Percentiles rank a stretch among this genome's conserved stretches.
phyloP scores from a whole-genome alignment of 1,139 yeast species.

The Diutina pseudorugosa region DNA sequence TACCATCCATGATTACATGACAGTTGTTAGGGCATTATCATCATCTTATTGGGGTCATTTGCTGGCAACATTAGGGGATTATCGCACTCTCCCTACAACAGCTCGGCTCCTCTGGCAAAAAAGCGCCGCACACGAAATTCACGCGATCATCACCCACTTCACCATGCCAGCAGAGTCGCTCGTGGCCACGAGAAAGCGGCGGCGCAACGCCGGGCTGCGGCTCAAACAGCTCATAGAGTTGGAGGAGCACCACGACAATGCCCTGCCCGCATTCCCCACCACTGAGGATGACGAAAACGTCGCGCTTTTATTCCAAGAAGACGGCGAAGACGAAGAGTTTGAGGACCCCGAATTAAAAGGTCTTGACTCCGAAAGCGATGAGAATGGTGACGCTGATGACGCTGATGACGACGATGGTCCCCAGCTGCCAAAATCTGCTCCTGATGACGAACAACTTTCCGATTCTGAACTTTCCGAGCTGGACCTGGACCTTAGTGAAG shows the following conservation, averaged over 20 bases:
- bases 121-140: neutral
- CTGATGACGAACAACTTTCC: slow-evolving; percentile 36
- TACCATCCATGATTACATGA: too few relatives aligned
- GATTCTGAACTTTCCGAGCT: slow-evolving; percentile 40
- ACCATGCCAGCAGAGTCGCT: slow-evolving; percentile 11
- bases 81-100: too few relatives aligned
- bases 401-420: slow-evolving; percentile 12
- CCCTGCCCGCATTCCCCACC: slow-evolving; percentile 15
- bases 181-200: slow-evolving; percentile 61
- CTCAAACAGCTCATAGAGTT: slow-evolving; percentile 61
- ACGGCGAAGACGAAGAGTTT: slow-evolving; percentile 75
- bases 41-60: too few relatives aligned
- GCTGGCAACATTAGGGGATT: too few relatives aligned
- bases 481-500: slow-evolving; percentile 49
- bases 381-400: slow-evolving; percentile 16
- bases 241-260: slow-evolving; percentile 37
- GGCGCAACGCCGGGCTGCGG: slow-evolving; percentile 87
- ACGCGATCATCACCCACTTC: neutral
- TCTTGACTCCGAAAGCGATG: slow-evolving; percentile 13
- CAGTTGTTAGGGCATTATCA: too few relatives aligned
- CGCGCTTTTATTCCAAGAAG: slow-evolving; percentile 68
- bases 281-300: slow-evolving; percentile 65
- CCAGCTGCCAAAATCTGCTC: slow-evolving; percentile 7
- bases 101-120: too few relatives aligned
- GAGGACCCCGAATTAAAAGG: slow-evolving; percentile 20